A percentile compares a stretch with the other conserved stretches of the same genome.
These are phyloP conservation scores for Aquilaria yunnanensis DNA, from an alignment of 345 rosid genomes.

Conservation along the genomic window DNA sequence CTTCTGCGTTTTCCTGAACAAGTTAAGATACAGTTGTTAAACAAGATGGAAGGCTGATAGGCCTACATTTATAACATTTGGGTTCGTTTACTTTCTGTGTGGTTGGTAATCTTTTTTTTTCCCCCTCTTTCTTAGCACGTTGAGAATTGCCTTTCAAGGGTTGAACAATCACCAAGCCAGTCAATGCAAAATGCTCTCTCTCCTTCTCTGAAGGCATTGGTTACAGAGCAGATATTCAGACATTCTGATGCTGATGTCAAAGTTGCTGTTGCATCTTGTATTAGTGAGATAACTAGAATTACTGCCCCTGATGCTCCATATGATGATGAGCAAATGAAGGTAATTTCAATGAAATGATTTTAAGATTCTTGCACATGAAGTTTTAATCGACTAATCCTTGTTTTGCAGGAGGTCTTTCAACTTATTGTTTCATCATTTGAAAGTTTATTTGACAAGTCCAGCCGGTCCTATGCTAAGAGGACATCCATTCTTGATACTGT, in stretches of 20 bases:
- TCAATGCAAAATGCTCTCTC: constrained; percentile 66
- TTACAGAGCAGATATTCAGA: constrained; percentile 49
- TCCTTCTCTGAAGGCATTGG: constrained; percentile 68
- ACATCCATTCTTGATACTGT: constrained; percentile 91
- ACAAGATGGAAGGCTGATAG: no score
- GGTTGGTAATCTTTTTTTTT: not conserved
- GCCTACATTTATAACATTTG: no score
- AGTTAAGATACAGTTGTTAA: no score
- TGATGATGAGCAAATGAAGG: constrained; percentile 91
- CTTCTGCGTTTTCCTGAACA: no score
- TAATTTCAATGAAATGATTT: constrained; percentile 14
- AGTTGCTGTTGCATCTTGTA: constrained; percentile 91
- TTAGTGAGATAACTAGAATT: constrained; percentile 95
- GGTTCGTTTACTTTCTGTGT: not conserved
- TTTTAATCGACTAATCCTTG: constrained; percentile 11
- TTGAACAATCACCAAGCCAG: constrained; percentile 78
- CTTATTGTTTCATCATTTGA: constrained; percentile 89
- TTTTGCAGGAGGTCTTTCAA: constrained; percentile 77
- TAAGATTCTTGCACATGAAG: not conserved
- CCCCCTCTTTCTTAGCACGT: constrained; percentile 45
- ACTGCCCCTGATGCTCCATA: constrained; percentile 99
- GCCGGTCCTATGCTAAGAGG: constrained; percentile 67
- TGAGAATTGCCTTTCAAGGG: constrained; percentile 54
- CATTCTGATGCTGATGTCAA: constrained; percentile 77
- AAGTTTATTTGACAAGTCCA: constrained; percentile 57